A percentile compares a stretch with the other conserved stretches of the same genome.
Evolutionary conservation across 495 filamentous ascomycete species (phyloP).

Genomic region (Elasticomyces elasticus): DNA sequence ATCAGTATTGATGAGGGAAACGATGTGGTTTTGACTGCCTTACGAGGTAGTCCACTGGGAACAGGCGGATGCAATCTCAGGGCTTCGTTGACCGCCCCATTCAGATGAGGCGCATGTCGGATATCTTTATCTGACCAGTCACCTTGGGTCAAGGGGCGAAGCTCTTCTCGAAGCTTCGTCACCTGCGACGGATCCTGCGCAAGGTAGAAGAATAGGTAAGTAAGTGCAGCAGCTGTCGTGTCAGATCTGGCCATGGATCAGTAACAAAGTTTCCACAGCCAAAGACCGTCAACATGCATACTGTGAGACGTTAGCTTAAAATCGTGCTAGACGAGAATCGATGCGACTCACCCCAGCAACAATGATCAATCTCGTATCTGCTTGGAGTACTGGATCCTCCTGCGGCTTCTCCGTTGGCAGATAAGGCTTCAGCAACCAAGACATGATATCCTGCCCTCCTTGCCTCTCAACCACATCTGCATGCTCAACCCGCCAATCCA

Average conservation of each 20-base stretch:
- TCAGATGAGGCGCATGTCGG: conserved; percentile 31
- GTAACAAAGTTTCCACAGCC: neutral
- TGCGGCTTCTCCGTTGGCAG: conserved; percentile 5
- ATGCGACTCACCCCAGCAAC: conserved; percentile 10
- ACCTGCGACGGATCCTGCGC: conserved; percentile 14
- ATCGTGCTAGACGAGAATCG: neutral
- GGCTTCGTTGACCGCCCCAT: conserved; percentile 45
- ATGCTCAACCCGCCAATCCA: conserved; percentile 10
- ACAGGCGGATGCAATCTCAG: conserved; percentile 45
- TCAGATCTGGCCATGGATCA: conserved; percentile 13
- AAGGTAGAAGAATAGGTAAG: conserved; percentile 21
- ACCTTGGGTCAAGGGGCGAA: conserved; percentile 8
- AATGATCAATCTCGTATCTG: conserved; percentile 18
- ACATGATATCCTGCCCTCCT: conserved; percentile 9
- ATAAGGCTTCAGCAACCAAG: conserved; percentile 9
- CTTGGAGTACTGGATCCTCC: conserved; percentile 8
- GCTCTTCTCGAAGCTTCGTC: conserved; percentile 17
- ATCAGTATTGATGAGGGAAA: too few relatives aligned
- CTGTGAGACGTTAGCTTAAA: neutral
- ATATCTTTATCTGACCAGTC: conserved; percentile 17
- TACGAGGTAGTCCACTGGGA: too few relatives aligned
- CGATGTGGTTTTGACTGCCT: too few relatives aligned
- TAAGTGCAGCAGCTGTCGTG: conserved; percentile 22
- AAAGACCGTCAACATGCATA: neutral
- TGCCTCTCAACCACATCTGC: neutral